Conservation (phyloP, 306 rosid genomes). For the Myrica gale region DNA sequence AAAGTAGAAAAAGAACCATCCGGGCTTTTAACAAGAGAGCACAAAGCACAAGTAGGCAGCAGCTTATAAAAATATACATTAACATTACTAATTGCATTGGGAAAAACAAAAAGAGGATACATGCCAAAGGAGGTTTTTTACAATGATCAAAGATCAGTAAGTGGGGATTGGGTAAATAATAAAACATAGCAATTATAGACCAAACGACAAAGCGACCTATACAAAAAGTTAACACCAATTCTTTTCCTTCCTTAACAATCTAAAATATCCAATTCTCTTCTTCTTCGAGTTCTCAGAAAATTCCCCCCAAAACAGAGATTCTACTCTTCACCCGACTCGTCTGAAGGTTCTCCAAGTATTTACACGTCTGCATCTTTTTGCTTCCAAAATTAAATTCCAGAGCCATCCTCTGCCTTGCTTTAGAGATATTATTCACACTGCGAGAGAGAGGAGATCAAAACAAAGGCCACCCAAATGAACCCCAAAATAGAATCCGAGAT, state of each 20-base stretch:
- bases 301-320: slow-evolving; percentile 38
- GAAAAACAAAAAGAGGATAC: slow-evolving; percentile 24
- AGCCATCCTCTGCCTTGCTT: not conserved
- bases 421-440: slow-evolving; percentile 40
- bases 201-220: slow-evolving; percentile 29
- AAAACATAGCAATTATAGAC: slow-evolving; percentile 26
- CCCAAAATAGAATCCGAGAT: slow-evolving; percentile 30
- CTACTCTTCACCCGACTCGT: slow-evolving; percentile 44
- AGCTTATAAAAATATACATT: slow-evolving; percentile 14
- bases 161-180: slow-evolving; percentile 5
- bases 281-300: slow-evolving; percentile 22
- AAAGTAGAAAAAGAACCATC: not conserved
- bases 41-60: not conserved
- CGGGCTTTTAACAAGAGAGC: not conserved
- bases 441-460: slow-evolving; percentile 19
- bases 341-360: slow-evolving; percentile 25
- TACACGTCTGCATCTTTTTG: slow-evolving; percentile 28
- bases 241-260: slow-evolving; percentile 15
- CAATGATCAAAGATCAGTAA: slow-evolving; percentile 39
- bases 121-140: slow-evolving; percentile 27
- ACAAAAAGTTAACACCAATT: slow-evolving; percentile 24
- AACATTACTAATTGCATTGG: slow-evolving; percentile 1
- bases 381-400: slow-evolving; percentile 37
- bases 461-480: slow-evolving; percentile 16
- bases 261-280: not conserved